These are phyloP conservation scores for Spathaspora boniae DNA, from an alignment of 805 yeast genomes.

Conservation along the genomic window DNA sequence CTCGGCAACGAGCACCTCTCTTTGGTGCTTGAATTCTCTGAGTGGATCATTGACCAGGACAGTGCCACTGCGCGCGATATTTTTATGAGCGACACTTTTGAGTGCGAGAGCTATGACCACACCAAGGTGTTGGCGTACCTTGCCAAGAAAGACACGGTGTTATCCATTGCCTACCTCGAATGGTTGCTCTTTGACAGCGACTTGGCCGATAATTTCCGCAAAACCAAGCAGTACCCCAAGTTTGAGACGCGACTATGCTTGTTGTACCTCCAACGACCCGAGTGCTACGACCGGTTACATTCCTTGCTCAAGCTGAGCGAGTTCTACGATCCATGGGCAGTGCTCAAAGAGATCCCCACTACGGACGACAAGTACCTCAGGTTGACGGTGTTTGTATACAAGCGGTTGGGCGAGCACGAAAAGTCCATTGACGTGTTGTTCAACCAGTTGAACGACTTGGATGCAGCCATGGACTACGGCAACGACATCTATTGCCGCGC, in stretches of 20 bases:
- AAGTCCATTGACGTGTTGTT: conserved; percentile 61
- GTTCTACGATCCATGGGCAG: conserved; percentile 36
- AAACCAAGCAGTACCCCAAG: conserved; percentile 17
- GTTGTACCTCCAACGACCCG: conserved; percentile 26
- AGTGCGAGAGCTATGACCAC: conserved; percentile 56
- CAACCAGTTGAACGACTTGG: conserved; percentile 52
- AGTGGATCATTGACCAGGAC: conserved; percentile 41
- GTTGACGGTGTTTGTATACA: conserved; percentile 55
- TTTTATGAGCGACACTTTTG: conserved; percentile 63
- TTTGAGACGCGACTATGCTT: conserved; percentile 34
- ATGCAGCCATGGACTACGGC: conserved; percentile 61
- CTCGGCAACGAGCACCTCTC: conserved; percentile 47
- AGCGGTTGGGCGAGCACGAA: conserved; percentile 56
- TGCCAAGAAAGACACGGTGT: conserved; percentile 15
- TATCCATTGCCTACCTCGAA: conserved; percentile 43
- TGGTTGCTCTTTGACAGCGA: conserved; percentile 40
- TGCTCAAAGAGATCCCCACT: conserved; percentile 30
- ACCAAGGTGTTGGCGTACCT: conserved; percentile 49
- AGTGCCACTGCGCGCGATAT: conserved; percentile 41
- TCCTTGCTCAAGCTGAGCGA: conserved; percentile 28
- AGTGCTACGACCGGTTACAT: conserved; percentile 28
- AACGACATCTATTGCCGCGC: conserved; percentile 37
- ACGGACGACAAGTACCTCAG: conserved; percentile 32
- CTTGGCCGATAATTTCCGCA: conserved; percentile 16
- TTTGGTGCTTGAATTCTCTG: conserved; percentile 54